Evolutionary conservation across 2,329 filamentous ascomycete species (phyloP).

Genomic region (Lasiodiplodia citricola): DNA sequence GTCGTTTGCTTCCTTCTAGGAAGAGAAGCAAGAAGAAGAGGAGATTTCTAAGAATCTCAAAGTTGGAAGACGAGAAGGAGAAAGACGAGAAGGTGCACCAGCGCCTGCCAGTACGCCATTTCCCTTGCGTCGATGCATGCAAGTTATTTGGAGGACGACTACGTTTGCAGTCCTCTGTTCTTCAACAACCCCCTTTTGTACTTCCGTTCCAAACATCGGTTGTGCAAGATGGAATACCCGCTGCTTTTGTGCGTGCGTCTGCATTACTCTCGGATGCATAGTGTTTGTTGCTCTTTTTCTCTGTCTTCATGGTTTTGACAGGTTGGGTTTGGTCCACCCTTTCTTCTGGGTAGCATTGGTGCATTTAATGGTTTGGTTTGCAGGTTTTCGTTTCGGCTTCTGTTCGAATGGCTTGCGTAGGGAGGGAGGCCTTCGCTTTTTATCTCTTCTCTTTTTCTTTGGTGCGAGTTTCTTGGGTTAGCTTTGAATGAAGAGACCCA

Average conservation of each 20-base stretch:
- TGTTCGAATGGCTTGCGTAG: not conserved
- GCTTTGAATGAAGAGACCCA: not conserved
- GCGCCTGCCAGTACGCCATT: not conserved
- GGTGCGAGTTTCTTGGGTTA: not conserved
- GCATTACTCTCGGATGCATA: not conserved
- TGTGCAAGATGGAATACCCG: not conserved
- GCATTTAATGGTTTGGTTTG: not conserved
- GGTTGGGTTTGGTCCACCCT: not conserved
- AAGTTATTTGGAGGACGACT: not conserved
- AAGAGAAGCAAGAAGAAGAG: not conserved
- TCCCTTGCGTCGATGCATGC: constrained; percentile 1
- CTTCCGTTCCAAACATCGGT: not conserved
- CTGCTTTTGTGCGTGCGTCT: not conserved
- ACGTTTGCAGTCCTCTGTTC: not conserved
- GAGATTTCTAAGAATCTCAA: not conserved
- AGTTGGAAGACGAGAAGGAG: not conserved
- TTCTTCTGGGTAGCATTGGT: not conserved
- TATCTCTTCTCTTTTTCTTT: not conserved
- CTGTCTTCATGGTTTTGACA: not conserved
- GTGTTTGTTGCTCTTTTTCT: not conserved
- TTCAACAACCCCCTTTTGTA: not conserved
- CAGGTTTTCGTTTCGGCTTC: not conserved
- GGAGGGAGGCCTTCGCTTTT: not conserved
- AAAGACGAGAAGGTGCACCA: not conserved
- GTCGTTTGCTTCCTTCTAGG: not conserved